Evolutionary conservation across 176 grass and related monocot species (phyloP).

Genomic region (Typha latifolia): DNA sequence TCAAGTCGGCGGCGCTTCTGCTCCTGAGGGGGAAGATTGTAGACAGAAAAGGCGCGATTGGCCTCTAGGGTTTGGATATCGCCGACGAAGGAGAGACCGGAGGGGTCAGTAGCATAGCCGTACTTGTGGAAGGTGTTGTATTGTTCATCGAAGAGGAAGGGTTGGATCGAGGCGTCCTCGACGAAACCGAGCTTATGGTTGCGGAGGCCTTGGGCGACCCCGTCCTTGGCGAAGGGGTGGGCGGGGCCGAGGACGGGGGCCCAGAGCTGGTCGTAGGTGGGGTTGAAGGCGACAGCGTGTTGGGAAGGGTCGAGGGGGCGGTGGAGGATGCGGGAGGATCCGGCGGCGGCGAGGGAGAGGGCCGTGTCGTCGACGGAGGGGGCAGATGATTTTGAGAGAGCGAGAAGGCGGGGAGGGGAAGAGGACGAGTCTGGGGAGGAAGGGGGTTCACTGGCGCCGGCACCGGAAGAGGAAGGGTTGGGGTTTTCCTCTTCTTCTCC

Average conservation of each 20-base stretch:
- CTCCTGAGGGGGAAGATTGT: conserved; percentile 80
- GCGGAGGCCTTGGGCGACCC: conserved; percentile 55
- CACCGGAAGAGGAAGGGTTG: conserved; percentile 4
- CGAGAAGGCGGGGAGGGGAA: conserved; percentile 41
- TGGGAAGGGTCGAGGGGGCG: conserved; percentile 72
- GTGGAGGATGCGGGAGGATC: conserved; percentile 28
- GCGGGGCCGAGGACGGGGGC: conserved; percentile 71
- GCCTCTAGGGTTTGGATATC: conserved; percentile 33
- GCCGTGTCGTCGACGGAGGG: conserved; percentile 80
- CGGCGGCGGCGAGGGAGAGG: conserved; percentile 55
- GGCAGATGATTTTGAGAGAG: conserved; percentile 66
- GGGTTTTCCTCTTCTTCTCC: neutral
- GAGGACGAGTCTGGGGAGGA: conserved; percentile 51
- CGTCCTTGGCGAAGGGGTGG: conserved; percentile 63
- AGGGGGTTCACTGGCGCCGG: conserved; percentile 14
- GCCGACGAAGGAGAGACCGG: conserved; percentile 68
- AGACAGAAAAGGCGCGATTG: conserved; percentile 56
- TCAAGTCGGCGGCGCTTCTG: conserved; percentile 89
- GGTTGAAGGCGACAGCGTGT: conserved; percentile 79
- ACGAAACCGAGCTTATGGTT: conserved; percentile 98
- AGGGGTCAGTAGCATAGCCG: conserved; percentile 82
- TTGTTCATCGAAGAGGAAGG: conserved; percentile 96
- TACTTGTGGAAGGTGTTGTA: conserved; percentile 96
- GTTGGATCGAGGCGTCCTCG: conserved; percentile 73
- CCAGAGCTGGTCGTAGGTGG: conserved; percentile 93